Percentiles rank a stretch among this genome's conserved stretches.
Evolutionary conservation across 176 grass and related monocot genomes (phyloP).

Genomic region (Olyra latifolia): DNA sequence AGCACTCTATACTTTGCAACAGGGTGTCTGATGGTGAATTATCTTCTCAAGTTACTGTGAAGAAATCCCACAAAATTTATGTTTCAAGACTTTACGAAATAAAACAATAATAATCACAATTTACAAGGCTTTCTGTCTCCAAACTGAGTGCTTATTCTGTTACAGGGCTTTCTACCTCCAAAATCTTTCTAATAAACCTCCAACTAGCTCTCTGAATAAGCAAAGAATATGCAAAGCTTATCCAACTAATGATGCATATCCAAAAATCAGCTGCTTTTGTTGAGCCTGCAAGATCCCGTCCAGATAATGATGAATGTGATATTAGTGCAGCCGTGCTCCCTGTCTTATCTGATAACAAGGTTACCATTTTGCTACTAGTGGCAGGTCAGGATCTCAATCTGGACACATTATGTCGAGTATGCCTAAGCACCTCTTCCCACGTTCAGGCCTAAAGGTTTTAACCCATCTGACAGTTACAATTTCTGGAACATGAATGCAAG

Average conservation of each 20-base stretch:
- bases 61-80: not conserved
- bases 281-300: constrained; percentile 20
- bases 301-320: constrained; percentile 18
- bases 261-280: constrained; percentile 33
- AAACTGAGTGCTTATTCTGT: not conserved
- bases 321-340: constrained; percentile 21
- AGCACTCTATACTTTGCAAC: not conserved
- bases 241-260: constrained; percentile 38
- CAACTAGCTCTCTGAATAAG: constrained; percentile 22
- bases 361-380: constrained; percentile 25
- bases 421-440: not conserved
- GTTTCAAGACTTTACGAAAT: not conserved
- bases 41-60: not conserved
- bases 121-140: not conserved
- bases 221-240: constrained; percentile 24
- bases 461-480: not conserved
- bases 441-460: not conserved
- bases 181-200: not conserved
- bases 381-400: constrained; percentile 26
- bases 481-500: not conserved
- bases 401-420: not conserved
- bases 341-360: constrained; percentile 37
- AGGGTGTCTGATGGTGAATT: not conserved
- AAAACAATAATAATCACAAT: not conserved
- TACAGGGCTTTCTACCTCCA: not conserved